phyloP scores from a whole-genome alignment of 176 grass and related monocot species.

The Eragrostis nindensis region DNA sequence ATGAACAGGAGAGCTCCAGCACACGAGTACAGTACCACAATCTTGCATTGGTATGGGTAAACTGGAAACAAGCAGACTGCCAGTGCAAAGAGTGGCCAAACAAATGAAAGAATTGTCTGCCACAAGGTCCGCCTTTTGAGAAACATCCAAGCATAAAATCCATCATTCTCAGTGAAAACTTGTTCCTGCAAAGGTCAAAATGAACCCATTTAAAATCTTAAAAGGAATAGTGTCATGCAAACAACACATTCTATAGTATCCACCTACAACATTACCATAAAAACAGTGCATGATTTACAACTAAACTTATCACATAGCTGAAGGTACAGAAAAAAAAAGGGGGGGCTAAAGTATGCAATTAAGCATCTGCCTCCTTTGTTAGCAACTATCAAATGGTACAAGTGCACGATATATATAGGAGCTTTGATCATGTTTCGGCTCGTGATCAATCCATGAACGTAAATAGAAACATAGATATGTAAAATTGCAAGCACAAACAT shows the following conservation, averaged over 20 bases:
- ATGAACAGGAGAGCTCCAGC: constrained; percentile 88
- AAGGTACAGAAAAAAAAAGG: not conserved
- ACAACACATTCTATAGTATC: constrained; percentile 2
- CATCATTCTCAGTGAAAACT: constrained; percentile 89
- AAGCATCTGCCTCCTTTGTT: not conserved
- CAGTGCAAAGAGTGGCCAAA: constrained; percentile 94
- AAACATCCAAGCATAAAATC: constrained; percentile 98
- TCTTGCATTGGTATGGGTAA: constrained; percentile 99
- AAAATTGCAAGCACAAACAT: not conserved
- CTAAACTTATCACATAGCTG: not conserved
- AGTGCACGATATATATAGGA: not conserved
- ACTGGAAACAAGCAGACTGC: constrained; percentile 98
- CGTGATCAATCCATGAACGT: not conserved
- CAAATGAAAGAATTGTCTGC: constrained; percentile 98
- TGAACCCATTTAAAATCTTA: constrained; percentile 19
- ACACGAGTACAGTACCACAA: constrained; percentile 97
- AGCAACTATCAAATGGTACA: not conserved
- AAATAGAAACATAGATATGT: not conserved
- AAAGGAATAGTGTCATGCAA: constrained; percentile 13
- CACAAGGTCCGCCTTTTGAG: constrained; percentile 91
- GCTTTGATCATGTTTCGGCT: not conserved
- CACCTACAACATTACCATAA: constrained; percentile 8
- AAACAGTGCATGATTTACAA: not conserved
- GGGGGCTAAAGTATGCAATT: constrained; percentile 12
- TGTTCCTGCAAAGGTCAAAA: constrained; percentile 75